phyloP scores from a whole-genome alignment of 352 stramenopile species.

The Elongisporangium undulatum region DNA sequence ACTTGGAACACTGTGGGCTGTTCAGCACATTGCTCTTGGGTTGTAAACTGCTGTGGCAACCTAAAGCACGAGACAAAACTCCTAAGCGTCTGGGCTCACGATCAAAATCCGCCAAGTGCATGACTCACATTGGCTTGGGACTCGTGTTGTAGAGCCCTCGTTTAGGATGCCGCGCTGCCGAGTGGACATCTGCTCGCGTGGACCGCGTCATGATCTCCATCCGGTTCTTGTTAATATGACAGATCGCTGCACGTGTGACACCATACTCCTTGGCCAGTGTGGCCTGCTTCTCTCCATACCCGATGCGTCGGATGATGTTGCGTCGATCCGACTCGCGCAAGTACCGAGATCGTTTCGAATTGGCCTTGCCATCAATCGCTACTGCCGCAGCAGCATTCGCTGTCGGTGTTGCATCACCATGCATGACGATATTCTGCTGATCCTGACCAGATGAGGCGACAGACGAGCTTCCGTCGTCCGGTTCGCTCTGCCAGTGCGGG shows the following conservation, averaged over 20 bases:
- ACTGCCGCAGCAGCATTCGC: background rate
- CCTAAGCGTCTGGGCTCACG: background rate
- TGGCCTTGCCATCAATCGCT: background rate
- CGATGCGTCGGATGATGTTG: slow-evolving; percentile 66
- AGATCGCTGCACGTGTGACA: slow-evolving; percentile 63
- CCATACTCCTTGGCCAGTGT: slow-evolving; percentile 56
- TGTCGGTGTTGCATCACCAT: background rate
- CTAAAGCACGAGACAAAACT: background rate
- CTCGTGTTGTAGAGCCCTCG: background rate
- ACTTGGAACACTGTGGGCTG: background rate
- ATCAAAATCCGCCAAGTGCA: background rate
- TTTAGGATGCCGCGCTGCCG: background rate
- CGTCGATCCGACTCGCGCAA: slow-evolving; percentile 51
- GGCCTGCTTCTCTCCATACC: slow-evolving; percentile 67
- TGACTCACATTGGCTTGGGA: background rate
- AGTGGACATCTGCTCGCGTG: background rate
- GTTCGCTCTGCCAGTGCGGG: background rate
- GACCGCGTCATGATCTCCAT: slow-evolving; percentile 42
- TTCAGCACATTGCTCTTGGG: background rate
- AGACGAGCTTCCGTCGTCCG: background rate
- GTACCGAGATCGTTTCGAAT: slow-evolving; percentile 43
- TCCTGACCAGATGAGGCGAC: background rate
- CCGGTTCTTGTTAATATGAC: slow-evolving; percentile 78
- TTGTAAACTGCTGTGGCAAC: background rate
- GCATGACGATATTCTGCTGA: background rate